Evolutionary conservation across 257 asterid genomes (phyloP).

Genomic region (Solanum medicagineum): DNA sequence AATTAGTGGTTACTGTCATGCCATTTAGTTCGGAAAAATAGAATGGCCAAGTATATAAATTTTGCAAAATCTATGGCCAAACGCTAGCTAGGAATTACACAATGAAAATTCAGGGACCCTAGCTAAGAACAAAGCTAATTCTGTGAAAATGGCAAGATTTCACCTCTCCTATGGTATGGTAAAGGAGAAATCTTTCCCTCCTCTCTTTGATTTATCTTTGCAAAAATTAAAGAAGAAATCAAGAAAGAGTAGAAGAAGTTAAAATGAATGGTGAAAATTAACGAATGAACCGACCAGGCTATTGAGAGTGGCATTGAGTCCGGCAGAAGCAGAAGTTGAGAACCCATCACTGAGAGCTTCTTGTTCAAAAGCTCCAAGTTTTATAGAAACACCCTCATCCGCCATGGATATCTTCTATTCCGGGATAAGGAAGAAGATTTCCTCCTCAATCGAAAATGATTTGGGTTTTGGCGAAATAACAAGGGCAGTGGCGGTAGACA

Average conservation of each 20-base stretch:
- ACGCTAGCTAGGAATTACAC: not conserved
- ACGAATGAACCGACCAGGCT: not conserved
- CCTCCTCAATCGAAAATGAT: not conserved
- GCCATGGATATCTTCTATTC: not conserved
- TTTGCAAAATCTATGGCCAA: not conserved
- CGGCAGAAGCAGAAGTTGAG: not conserved
- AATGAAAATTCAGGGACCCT: not conserved
- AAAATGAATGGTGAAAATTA: not conserved
- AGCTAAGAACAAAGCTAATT: too few species aligned
- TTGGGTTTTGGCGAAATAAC: not conserved
- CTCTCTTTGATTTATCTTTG: not conserved
- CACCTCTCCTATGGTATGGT: not conserved
- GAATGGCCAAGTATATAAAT: not conserved
- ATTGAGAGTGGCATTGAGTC: constrained; percentile 3
- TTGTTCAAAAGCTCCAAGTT: not conserved
- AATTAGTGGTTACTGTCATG: not conserved
- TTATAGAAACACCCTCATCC: not conserved
- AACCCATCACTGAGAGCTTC: not conserved
- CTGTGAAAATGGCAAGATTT: not conserved
- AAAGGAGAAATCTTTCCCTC: not conserved
- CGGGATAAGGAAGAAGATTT: not conserved
- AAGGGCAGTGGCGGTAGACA: too few species aligned
- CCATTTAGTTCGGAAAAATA: too few species aligned
- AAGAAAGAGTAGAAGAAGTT: not conserved
- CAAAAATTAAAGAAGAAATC: not conserved